Evolutionary conservation across 2,329 filamentous ascomycete species (phyloP), one percentile per base, ranked within the genome.

Genomic region (Ophiocordyceps australis): DNA sequence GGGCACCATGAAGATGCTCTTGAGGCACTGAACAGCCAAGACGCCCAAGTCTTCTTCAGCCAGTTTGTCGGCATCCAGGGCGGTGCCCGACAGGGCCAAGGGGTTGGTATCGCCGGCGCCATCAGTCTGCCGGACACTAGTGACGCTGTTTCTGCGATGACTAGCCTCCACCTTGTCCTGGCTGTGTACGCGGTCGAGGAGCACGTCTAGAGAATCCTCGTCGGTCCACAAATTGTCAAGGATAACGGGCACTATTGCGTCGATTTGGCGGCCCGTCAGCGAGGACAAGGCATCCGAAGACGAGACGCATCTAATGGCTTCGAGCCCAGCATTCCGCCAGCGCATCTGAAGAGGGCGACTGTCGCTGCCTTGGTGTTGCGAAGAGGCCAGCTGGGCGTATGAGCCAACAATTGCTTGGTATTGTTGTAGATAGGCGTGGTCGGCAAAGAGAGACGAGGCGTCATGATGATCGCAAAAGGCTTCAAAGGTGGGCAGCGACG

Each of bases 391-490:
- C 12, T 66, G 59, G 12, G 82, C 79, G 46, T 94, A 98, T 24
- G 72, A 65, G 22, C 63, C 63, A 14, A 95, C 75, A 27, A 93
- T 70, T 24, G 77, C 69, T 42, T 86, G 75, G 47, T 92, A 95
- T 35, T 86, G 75, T 26, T 58, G 65, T 18, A 85, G 65, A 46
- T 91, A 92, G 32, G 73, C 69, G 45, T 83, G 77, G 45, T 95
- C 85, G 32, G 80, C 83, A 16, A 83, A 74, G 28, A 95, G 68
- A 7, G 75, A 76, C 18, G 82, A 79, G 30, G 75, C 74, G 42
- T 95, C 85, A 48, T 93, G 82, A 53, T 92, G 68, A 31, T 73
- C 67, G 55, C 86, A 95, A 43, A 94, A 89, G 14, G 75, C 74
- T 40, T 85, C 74, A 45, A 93, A 94, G 4, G 81, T 82, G 3